Conservation (phyloP, 2,329 filamentous ascomycete species). For the Paraphaeosphaeria sporulosa region DNA sequence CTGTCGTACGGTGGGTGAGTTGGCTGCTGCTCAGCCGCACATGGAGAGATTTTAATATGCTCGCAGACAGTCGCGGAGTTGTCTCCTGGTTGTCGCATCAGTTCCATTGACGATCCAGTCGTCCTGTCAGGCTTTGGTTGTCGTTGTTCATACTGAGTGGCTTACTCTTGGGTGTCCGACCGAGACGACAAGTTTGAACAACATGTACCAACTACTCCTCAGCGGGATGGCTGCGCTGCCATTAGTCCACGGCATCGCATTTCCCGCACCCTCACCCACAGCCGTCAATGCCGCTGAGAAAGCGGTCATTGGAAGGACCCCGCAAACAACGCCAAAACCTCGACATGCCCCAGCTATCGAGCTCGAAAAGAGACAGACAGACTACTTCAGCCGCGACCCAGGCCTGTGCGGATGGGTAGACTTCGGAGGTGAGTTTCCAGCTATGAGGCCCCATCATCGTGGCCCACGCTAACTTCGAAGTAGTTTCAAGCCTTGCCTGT, state of each 20-base stretch:
- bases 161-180: too few relatives aligned
- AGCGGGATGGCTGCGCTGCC: slow-evolving; percentile 26
- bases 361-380: slow-evolving; percentile 15
- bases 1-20: neutral
- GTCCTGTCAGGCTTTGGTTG: too few relatives aligned
- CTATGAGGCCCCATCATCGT: too few relatives aligned
- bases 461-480: too few relatives aligned
- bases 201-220: slow-evolving; percentile 14
- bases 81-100: neutral
- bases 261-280: slow-evolving; percentile 32
- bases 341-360: slow-evolving; percentile 29
- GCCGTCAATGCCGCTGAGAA: slow-evolving; percentile 13
- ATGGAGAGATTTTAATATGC: neutral
- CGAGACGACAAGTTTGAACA: neutral
- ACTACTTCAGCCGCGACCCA: neutral
- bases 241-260: slow-evolving; percentile 26
- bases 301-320: slow-evolving; percentile 22
- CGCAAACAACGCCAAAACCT: slow-evolving; percentile 26
- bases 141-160: too few relatives aligned
- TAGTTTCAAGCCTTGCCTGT: slow-evolving; percentile 28
- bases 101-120: neutral
- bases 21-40: neutral
- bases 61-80: neutral
- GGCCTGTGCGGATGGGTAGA: slow-evolving; percentile 39
- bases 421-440: slow-evolving; percentile 18